phyloP scores from a whole-genome alignment of 2,329 filamentous ascomycete species.

The Nakataea oryzae region DNA sequence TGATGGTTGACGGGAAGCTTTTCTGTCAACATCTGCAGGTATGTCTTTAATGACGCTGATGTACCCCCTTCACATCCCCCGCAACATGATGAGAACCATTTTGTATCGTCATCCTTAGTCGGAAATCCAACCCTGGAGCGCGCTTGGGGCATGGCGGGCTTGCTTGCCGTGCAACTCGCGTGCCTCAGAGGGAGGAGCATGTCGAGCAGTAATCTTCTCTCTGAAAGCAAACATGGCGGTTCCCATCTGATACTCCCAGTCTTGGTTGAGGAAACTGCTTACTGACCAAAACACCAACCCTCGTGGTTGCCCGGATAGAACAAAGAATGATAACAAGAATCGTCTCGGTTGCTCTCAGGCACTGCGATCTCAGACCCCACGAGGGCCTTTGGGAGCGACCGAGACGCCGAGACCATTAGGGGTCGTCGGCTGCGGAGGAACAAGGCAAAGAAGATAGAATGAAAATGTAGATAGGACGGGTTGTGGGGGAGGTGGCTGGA shows the following conservation, averaged over 20 bases:
- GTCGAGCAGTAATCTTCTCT: constrained; percentile 41
- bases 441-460: neutral
- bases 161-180: neutral
- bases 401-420: no score
- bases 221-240: constrained; percentile 21
- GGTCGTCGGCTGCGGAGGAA: no score
- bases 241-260: neutral
- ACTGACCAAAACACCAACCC: neutral
- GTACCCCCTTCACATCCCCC: constrained; percentile 2
- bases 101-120: constrained; percentile 97
- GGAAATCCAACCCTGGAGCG: constrained; percentile 36
- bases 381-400: no score
- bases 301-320: neutral
- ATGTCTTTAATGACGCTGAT: neutral
- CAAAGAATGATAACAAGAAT: no score
- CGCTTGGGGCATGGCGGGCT: neutral
- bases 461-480: neutral
- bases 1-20: constrained; percentile 17
- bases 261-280: neutral
- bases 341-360: no score
- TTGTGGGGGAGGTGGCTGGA: no score
- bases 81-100: constrained; percentile 65
- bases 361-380: no score
- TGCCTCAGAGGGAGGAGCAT: constrained; percentile 16
- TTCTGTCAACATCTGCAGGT: neutral